Evolutionary conservation across 2,329 filamentous ascomycete species (phyloP), one percentile per base, ranked within the genome.

Genomic region (Sclerotinia spermophila): DNA sequence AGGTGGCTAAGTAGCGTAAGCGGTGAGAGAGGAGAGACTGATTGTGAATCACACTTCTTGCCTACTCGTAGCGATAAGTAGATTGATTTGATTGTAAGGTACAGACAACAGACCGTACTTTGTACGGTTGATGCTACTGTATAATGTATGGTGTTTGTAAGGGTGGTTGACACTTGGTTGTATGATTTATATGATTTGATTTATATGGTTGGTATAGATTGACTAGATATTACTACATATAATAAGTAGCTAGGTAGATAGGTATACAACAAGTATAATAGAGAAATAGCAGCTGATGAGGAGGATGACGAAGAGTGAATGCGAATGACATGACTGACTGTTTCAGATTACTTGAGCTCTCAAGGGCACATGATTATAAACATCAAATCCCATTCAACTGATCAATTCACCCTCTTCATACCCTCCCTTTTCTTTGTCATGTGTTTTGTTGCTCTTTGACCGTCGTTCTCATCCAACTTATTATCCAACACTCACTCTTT

Each of bases 1-100:
- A 56, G 30, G n/a, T 40, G 59, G 10, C 15, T 65, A 51, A 35
- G 44, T 70, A 53, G 61, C 68, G 53, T 62, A 69, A 70, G 68
- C 68, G 68, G 68, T 70, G 68, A 55, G 38, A 13, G 60, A 24
- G 67, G 68, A 55, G 38, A 13, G 60, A 24, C 24, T 68, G 42
- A 27, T 65, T 61, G 55, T 55, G 64, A 67, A 67, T 67, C 45
- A 67, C 45, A 27, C 13, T 59, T 27, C n/a, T 30, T 30, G 27
- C 38, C 58, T 44, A n/a, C n/a, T n/a, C n/a, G n/a, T n/a, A 61
- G 42, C 6, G 60, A 62, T 62, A 62, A 62, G 59, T 33, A 30
- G 4, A 17, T 3, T 5, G 27, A n/a, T n/a, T n/a, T n/a, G n/a
- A n/a, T n/a, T n/a, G n/a, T n/a, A n/a, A n/a, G n/a, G n/a, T n/a